phyloP scores from a whole-genome alignment of 495 filamentous ascomycete species.

The Xylaria sp. region DNA sequence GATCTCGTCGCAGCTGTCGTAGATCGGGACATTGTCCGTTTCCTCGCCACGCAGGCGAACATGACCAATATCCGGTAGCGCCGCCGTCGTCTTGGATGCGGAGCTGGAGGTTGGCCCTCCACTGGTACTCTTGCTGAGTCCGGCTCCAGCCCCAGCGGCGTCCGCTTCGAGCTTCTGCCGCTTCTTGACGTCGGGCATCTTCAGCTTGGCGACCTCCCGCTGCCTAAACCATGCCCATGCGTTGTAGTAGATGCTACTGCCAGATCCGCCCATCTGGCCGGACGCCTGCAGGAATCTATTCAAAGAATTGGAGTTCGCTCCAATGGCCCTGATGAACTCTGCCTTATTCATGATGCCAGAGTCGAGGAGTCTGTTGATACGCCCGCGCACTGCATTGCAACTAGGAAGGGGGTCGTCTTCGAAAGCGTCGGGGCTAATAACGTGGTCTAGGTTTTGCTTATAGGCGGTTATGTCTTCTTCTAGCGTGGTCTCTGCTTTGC shows the following conservation, averaged over 20 bases:
- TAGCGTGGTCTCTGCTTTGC: conserved; percentile 39
- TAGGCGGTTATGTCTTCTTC: conserved; percentile 34
- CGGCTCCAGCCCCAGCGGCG: conserved; percentile 7
- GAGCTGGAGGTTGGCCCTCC: conserved; percentile 3
- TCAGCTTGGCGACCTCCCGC: conserved; percentile 39
- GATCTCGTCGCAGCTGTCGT: conserved; percentile 64
- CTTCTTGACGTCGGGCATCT: conserved; percentile 43
- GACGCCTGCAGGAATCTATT: conserved; percentile 46
- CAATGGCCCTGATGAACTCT: conserved; percentile 51
- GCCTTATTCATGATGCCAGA: conserved; percentile 55
- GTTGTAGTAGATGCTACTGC: conserved; percentile 35
- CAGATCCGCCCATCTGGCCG: conserved; percentile 42
- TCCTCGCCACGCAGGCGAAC: conserved; percentile 54
- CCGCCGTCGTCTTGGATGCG: neutral
- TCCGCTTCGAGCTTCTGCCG: conserved; percentile 30
- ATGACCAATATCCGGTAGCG: conserved; percentile 42
- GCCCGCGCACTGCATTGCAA: conserved; percentile 50
- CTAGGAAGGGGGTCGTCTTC: conserved; percentile 31
- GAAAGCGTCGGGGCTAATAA: conserved; percentile 32
- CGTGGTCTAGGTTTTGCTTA: conserved; percentile 32
- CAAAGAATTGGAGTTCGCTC: conserved; percentile 40
- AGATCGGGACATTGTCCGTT: conserved; percentile 51
- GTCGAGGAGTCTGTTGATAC: conserved; percentile 52
- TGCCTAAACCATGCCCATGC: conserved; percentile 48
- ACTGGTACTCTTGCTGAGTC: neutral